These are phyloP conservation scores for Parietaria judaica DNA, from an alignment of 306 rosid genomes.

Conservation along the genomic window DNA sequence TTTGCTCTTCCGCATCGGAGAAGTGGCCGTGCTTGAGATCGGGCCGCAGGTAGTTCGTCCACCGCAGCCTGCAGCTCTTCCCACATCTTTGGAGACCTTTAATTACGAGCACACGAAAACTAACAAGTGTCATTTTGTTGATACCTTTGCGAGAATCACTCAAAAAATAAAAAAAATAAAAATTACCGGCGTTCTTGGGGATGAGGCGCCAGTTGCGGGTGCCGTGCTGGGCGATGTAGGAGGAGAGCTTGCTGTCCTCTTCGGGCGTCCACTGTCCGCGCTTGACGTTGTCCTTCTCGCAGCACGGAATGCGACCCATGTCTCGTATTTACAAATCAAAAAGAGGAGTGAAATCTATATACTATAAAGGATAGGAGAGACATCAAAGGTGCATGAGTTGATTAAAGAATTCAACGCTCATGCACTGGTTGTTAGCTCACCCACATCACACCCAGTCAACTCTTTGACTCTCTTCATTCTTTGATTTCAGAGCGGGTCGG, in stretches of 20 bases:
- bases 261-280: slow-evolving; percentile 96
- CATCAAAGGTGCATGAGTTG: slow-evolving; percentile 91
- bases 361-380: slow-evolving; percentile 30
- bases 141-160: background rate
- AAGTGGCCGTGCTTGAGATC: slow-evolving; percentile 92
- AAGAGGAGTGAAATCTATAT: slow-evolving; percentile 8
- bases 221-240: slow-evolving; percentile 63
- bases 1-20: slow-evolving; percentile 70
- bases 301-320: slow-evolving; percentile 93
- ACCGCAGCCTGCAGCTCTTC: slow-evolving; percentile 80
- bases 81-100: slow-evolving; percentile 86
- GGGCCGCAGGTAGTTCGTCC: slow-evolving; percentile 88
- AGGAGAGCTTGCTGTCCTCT: slow-evolving; percentile 83
- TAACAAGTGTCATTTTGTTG: background rate
- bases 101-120: background rate
- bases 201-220: slow-evolving; percentile 59
- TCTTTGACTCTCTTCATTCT: slow-evolving; percentile 20
- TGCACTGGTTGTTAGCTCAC: slow-evolving; percentile 95
- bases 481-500: slow-evolving; percentile 30
- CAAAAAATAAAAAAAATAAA: background rate
- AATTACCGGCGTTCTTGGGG: slow-evolving; percentile 51
- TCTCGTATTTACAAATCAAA: slow-evolving; percentile 11
- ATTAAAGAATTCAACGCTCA: slow-evolving; percentile 97
- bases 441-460: slow-evolving; percentile 95
- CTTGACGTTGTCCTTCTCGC: slow-evolving; percentile 73